Percentiles rank a stretch among this genome's conserved stretches.
These are phyloP conservation scores for Colletotrichum navitas DNA, from an alignment of 2,329 filamentous ascomycete species.

Conservation along the genomic window DNA sequence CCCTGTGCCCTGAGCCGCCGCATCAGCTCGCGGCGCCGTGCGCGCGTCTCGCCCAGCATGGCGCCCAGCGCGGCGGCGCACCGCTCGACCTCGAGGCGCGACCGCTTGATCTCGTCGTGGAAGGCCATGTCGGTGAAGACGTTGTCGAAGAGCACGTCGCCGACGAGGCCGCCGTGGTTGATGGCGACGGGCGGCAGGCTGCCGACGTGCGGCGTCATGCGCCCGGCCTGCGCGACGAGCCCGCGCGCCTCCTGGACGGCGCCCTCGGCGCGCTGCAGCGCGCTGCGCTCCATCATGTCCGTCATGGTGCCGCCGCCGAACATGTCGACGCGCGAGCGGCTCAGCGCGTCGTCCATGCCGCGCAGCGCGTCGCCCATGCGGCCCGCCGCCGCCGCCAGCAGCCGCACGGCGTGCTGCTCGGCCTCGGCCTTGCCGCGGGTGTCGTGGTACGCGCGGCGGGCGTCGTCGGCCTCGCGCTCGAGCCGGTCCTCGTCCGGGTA, in stretches of 20 bases:
- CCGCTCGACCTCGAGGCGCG: conserved; percentile 52
- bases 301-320: conserved; percentile 60
- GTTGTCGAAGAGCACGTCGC: conserved; percentile 68
- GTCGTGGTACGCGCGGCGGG: conserved; percentile 54
- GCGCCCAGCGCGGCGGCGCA: conserved; percentile 52
- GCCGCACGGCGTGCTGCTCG: conserved; percentile 56
- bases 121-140: conserved; percentile 66
- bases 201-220: conserved; percentile 54
- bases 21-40: conserved; percentile 48
- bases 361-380: conserved; percentile 52
- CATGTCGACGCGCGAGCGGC: conserved; percentile 59
- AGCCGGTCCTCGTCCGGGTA: conserved; percentile 66
- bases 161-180: conserved; percentile 60
- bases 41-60: conserved; percentile 49
- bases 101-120: conserved; percentile 64
- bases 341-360: conserved; percentile 58
- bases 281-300: conserved; percentile 67
- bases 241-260: conserved; percentile 56
- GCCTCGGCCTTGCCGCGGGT: conserved; percentile 52
- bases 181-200: conserved; percentile 57
- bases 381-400: conserved; percentile 56
- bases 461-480: conserved; percentile 54
- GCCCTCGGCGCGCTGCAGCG: conserved; percentile 61
- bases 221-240: conserved; percentile 55
- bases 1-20: conserved; percentile 50